Evolutionary conservation across 2,329 filamentous ascomycete species (phyloP).

Genomic region (Nemania abortiva): DNA sequence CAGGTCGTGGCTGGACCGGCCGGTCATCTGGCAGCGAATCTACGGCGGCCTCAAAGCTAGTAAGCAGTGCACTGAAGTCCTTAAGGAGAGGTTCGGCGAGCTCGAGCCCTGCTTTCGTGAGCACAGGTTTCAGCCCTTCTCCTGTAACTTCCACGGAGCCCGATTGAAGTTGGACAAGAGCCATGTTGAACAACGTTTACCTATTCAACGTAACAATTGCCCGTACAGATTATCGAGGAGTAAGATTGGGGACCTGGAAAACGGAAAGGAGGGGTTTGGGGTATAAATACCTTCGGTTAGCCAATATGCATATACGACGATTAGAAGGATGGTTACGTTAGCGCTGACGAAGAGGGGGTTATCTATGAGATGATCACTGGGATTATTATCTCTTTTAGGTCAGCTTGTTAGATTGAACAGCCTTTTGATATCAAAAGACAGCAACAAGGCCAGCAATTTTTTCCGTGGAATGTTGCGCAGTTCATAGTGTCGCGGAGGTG

Average conservation of each 20-base stretch:
- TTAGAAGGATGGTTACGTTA: background rate
- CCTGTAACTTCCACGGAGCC: slow-evolving; percentile 26
- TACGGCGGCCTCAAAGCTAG: slow-evolving; percentile 41
- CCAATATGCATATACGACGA: background rate
- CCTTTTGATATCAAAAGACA: no score
- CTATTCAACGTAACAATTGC: background rate
- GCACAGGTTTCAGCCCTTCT: slow-evolving; percentile 41
- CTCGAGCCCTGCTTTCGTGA: slow-evolving; percentile 43
- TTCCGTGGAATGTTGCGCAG: no score
- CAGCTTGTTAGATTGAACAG: no score
- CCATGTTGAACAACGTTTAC: slow-evolving; percentile 35
- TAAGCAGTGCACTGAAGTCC: slow-evolving; percentile 42
- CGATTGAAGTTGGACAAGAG: slow-evolving; percentile 31
- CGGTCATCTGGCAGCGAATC: slow-evolving; percentile 43
- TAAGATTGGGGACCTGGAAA: background rate
- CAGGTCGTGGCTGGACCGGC: slow-evolving; percentile 40
- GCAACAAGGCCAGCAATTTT: no score
- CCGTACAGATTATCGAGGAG: background rate
- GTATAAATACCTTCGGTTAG: background rate
- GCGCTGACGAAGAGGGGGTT: background rate
- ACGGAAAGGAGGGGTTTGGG: background rate
- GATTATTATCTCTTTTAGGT: no score
- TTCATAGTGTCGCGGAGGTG: no score
- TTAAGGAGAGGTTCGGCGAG: slow-evolving; percentile 37
- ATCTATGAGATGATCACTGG: no score